Conservation (phyloP, 306 rosid genomes). For the Prunus fruticosa region DNA sequence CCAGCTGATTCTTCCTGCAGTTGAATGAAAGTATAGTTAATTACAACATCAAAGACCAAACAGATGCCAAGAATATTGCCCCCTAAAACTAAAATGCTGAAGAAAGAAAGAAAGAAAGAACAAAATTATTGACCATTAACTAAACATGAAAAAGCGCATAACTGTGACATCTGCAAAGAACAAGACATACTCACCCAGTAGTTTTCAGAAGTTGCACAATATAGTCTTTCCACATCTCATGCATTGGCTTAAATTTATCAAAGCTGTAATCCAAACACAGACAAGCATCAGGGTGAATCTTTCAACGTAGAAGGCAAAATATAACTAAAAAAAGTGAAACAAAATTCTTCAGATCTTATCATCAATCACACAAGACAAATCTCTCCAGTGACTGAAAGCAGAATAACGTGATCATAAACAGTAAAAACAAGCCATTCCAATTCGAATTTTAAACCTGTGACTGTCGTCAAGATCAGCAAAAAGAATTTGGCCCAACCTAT, state of each 20-base stretch:
- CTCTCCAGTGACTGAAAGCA: not conserved
- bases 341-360: not conserved
- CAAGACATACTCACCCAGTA: slow-evolving; percentile 46
- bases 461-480: not conserved
- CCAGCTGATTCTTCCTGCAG: slow-evolving; percentile 69
- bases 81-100: not conserved
- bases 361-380: not conserved
- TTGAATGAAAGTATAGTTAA: slow-evolving; percentile 28
- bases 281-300: not conserved
- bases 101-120: not conserved
- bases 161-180: slow-evolving; percentile 13
- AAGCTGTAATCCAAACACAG: slow-evolving; percentile 47
- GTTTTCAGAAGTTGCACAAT: slow-evolving; percentile 48
- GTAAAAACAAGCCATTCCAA: not conserved
- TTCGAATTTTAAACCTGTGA: not conserved
- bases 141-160: slow-evolving; percentile 1
- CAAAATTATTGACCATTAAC: not conserved
- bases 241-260: slow-evolving; percentile 67
- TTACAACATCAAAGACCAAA: slow-evolving; percentile 12
- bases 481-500: not conserved
- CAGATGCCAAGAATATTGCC: not conserved
- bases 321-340: not conserved
- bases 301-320: not conserved
- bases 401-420: not conserved
- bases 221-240: slow-evolving; percentile 83